phyloP scores from a whole-genome alignment of 179 eudicot species.

The Spergularia azorica region DNA sequence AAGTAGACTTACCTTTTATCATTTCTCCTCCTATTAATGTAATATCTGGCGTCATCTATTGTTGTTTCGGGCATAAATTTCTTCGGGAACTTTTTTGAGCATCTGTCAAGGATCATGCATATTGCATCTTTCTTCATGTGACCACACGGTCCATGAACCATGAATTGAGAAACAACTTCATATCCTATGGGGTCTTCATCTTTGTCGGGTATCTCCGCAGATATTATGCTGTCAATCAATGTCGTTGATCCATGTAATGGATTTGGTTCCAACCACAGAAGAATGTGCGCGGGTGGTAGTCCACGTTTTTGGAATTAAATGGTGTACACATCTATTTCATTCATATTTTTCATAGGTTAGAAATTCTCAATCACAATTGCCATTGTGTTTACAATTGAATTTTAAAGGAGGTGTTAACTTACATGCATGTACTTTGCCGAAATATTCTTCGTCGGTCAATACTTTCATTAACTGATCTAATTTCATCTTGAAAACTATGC shows the following conservation, averaged over 20 bases:
- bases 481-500: background rate
- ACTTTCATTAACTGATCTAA: background rate
- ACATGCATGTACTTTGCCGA: background rate
- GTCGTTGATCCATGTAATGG: background rate
- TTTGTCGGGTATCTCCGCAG: background rate
- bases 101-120: too few relatives aligned
- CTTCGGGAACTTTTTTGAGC: too few relatives aligned
- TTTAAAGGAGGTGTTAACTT: background rate
- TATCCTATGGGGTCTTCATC: background rate
- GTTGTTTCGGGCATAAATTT: too few relatives aligned
- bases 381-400: too few relatives aligned
- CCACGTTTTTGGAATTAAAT: conserved; percentile 16
- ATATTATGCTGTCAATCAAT: background rate
- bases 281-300: background rate
- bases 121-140: too few relatives aligned
- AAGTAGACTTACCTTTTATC: too few relatives aligned
- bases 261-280: background rate
- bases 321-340: background rate
- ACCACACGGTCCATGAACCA: conserved; percentile 13
- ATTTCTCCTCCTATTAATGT: too few relatives aligned
- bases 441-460: background rate
- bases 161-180: background rate
- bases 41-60: too few relatives aligned
- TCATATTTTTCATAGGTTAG: too few relatives aligned
- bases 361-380: too few relatives aligned